Conservation (phyloP, 2,329 filamentous ascomycete species). For the Xylaria sp. region DNA sequence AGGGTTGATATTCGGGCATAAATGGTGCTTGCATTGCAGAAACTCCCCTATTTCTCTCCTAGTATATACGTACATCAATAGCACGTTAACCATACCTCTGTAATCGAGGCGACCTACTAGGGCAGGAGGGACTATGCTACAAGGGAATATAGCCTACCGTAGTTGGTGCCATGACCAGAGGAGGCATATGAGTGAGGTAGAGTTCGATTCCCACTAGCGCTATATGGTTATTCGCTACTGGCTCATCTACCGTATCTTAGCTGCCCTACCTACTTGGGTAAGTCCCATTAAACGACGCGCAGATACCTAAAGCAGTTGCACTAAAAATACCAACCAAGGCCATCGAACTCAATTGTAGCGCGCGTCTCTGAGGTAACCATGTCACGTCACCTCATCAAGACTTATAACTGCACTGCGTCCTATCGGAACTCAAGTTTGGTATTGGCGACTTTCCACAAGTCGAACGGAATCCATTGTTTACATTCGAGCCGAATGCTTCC, state of each 20-base stretch:
- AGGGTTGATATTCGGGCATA: slow-evolving; percentile 6
- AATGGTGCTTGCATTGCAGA: slow-evolving; percentile 8
- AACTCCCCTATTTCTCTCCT: not conserved
- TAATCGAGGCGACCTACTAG: not conserved
- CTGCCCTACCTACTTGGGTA: not conserved
- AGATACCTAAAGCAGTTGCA: not conserved
- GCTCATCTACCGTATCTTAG: too few relatives aligned
- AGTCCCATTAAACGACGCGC: not conserved
- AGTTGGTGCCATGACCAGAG: too few relatives aligned
- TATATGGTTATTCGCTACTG: too few relatives aligned
- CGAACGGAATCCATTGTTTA: slow-evolving; percentile 7
- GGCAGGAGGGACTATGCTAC: not conserved
- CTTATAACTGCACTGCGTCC: not conserved
- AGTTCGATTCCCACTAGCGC: too few relatives aligned
- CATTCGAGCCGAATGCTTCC: not conserved
- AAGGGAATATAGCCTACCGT: not conserved
- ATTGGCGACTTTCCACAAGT: not conserved
- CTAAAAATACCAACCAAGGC: slow-evolving; percentile 3
- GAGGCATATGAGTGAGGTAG: too few relatives aligned
- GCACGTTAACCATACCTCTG: not conserved
- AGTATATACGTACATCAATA: not conserved
- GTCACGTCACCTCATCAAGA: slow-evolving; percentile 22
- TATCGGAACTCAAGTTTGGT: not conserved
- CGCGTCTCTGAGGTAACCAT: slow-evolving; percentile 4
- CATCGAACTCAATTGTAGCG: not conserved